phyloP scores from a whole-genome alignment of 176 grass and related monocot genomes.

The Triticum urartu region DNA sequence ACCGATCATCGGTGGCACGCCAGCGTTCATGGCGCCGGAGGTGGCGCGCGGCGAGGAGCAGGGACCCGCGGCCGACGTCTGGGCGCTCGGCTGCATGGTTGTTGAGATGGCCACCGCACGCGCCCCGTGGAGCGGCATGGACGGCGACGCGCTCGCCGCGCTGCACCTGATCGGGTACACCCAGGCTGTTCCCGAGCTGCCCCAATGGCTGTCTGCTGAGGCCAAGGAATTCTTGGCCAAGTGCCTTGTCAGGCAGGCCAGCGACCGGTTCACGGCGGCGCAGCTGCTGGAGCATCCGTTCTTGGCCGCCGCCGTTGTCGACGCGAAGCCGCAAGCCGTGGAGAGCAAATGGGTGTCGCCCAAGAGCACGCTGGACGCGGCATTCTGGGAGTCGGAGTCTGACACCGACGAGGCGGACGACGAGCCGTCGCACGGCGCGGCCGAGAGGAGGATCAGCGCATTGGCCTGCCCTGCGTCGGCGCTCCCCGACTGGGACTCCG shows the following conservation, averaged over 20 bases:
- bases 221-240: neutral
- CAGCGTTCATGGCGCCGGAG: conserved; percentile 92
- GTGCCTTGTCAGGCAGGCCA: neutral
- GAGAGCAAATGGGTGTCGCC: conserved; percentile 53
- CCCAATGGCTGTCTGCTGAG: conserved; percentile 53
- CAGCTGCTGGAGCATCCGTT: conserved; percentile 64
- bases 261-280: conserved; percentile 49
- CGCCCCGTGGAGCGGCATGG: conserved; percentile 39
- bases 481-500: conserved; percentile 42
- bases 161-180: conserved; percentile 66
- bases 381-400: conserved; percentile 45
- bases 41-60: conserved; percentile 74
- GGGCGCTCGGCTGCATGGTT: conserved; percentile 66
- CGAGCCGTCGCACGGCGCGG: neutral
- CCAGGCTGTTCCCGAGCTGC: conserved; percentile 36
- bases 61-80: conserved; percentile 56
- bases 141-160: conserved; percentile 30
- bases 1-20: conserved; percentile 53
- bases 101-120: conserved; percentile 70
- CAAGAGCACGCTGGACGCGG: conserved; percentile 66
- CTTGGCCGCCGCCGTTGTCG: neutral
- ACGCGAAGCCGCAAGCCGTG: neutral
- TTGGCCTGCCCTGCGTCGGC: conserved; percentile 16
- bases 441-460: conserved; percentile 8
- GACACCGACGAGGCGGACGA: conserved; percentile 10